phyloP scores from a whole-genome alignment of 148 eudicot species.

The Polygonum aviculare region DNA sequence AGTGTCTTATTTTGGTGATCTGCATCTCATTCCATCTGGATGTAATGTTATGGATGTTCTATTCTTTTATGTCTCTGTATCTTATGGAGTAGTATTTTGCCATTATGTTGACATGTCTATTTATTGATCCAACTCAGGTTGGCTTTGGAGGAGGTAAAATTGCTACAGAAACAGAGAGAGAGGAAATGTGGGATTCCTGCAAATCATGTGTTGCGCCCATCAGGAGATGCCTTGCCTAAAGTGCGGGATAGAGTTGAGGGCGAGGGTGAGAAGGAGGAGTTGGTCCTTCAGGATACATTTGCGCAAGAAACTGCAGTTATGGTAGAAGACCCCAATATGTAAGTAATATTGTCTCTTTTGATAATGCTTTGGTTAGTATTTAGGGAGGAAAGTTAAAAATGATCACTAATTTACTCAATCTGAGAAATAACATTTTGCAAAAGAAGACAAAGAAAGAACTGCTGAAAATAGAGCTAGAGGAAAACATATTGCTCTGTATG shows the following conservation, averaged over 20 bases:
- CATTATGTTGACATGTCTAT: neutral
- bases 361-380: neutral
- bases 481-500: neutral
- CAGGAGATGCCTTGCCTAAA: constrained; percentile 27
- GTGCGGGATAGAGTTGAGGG: constrained; percentile 42
- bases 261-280: constrained; percentile 86
- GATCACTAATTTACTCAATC: neutral
- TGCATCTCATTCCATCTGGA: neutral
- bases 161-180: constrained; percentile 86
- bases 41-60: neutral
- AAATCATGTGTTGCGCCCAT: constrained; percentile 24
- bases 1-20: neutral
- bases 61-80: neutral
- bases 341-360: constrained; percentile 9
- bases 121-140: constrained; percentile 28
- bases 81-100: neutral
- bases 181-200: constrained; percentile 71
- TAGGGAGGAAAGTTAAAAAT: neutral
- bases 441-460: neutral
- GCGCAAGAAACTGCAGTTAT: constrained; percentile 97
- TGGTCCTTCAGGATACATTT: constrained; percentile 95
- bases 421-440: neutral
- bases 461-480: neutral
- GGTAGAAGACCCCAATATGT: constrained; percentile 99
- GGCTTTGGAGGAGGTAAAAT: constrained; percentile 84